Evolutionary conservation across 129 eudicot genomes (phyloP).

Genomic region (Tagetes patula): DNA sequence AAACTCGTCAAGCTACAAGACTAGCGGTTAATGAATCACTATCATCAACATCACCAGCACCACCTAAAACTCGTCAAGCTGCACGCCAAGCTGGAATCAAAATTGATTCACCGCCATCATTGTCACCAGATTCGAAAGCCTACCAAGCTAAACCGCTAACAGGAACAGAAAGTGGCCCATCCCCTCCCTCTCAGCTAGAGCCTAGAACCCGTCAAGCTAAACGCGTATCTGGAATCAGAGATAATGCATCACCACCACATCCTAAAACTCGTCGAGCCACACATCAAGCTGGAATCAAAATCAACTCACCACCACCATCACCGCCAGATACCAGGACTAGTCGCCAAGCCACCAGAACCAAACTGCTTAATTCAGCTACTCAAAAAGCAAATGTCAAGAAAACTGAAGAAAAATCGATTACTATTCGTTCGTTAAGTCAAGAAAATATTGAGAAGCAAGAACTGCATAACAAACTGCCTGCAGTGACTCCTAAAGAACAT

Average conservation of each 20-base stretch:
- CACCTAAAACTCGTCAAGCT: slow-evolving; percentile 17
- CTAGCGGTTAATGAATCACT: not conserved
- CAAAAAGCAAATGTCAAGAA: slow-evolving; percentile 12
- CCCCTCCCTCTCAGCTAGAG: slow-evolving; percentile 13
- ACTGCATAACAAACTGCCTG: not conserved
- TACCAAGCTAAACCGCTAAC: slow-evolving; percentile 21
- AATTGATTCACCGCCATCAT: slow-evolving; percentile 22
- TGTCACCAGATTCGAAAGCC: slow-evolving; percentile 24
- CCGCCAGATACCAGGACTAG: slow-evolving; percentile 27
- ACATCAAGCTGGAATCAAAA: slow-evolving; percentile 20
- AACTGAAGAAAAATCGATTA: slow-evolving; percentile 8
- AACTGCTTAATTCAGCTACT: slow-evolving; percentile 16
- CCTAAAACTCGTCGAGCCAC: slow-evolving; percentile 33
- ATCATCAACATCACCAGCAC: not conserved
- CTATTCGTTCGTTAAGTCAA: not conserved
- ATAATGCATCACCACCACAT: slow-evolving; percentile 1
- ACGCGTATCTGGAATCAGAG: slow-evolving; percentile 6
- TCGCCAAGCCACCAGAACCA: slow-evolving; percentile 24
- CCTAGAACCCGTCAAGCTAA: slow-evolving; percentile 22
- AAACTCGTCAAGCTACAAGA: slow-evolving; percentile 21
- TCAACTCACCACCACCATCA: slow-evolving; percentile 24
- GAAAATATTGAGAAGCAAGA: not conserved
- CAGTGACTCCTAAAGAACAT: slow-evolving; percentile 9
- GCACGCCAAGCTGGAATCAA: slow-evolving; percentile 12
- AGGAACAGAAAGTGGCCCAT: not conserved